Base-by-base conservation (phyloP, 2,329 filamentous ascomycete genomes). In the Zymoseptoria pseudotritici region DNA sequence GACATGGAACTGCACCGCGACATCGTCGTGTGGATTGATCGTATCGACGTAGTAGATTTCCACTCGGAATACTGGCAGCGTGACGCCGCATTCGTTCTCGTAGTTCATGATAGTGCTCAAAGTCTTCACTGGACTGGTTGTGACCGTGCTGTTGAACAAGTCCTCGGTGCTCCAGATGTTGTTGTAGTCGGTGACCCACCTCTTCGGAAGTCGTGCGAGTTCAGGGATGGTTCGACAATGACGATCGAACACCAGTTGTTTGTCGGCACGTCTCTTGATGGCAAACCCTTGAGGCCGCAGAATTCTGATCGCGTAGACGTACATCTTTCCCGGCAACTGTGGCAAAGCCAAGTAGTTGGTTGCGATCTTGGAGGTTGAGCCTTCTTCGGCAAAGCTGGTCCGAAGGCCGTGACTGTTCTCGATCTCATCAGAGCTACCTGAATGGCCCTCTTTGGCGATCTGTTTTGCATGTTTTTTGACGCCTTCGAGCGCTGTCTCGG, bases 141-240 rank as follows among this genome's bases (percentile, higher is more conserved):
- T 17, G 6, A 42, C 3, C 4, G 20, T 56, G 13, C 13, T 6
- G n/a, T 50, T 29, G 22, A 62, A 59, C 8, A 65, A 13, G 3
- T 53, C 57, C 0, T 17, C 20, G 9, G 58, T 55, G 19, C 62
- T 61, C 64, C 65, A 67, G 51, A 65, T 63, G 10, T 63, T 36
- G 46, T 59, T 56, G 22, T 57, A 55, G 46, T 66, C 65, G 1
- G 63, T 60, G 7, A 60, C 63, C 55, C 58, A 67, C 4, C 19
- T 8, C 2, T 19, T 17, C 4, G n/a, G 8, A 29, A 26, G n/a
- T 56, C 24, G 8, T 24, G 10, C 22, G 5, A 42, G 36, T 6
- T 42, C 36, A 4, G 52, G 22, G 19, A 55, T 31, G n/a, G 49
- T 31, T 19, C 3, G 20, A 13, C 5, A 54, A 56, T 53, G 31